Evolutionary conservation across 805 yeast genomes (phyloP), one percentile per base, ranked within the genome.

Genomic region (Saccharomyces paradoxus): DNA sequence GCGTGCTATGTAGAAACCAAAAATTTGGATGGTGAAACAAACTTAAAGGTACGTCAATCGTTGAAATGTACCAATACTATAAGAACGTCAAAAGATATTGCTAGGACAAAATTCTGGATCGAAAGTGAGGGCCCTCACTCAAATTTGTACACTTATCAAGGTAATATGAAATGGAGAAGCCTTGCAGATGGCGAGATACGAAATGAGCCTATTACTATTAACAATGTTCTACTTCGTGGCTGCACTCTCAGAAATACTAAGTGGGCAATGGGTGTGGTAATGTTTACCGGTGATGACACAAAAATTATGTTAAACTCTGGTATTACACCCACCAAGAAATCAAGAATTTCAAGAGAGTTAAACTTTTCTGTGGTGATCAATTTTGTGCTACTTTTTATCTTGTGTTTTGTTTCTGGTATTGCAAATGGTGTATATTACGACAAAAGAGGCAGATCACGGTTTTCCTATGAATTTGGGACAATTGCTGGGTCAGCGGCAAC

Each of bases 121-220:
- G 89, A 87, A 60, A 80, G 87, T 73, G 94, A 87, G 71, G 92
- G 90, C 7, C 95, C 95, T 14, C 89, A 87, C 68, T 79, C 90
- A 1, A 86, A 86, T 65, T 73, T 87, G 59, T 87, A 87, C 68
- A 77, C 83, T 46, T 87, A 86, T 63, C 87, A 86, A 66, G 95
- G 94, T 59, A 84, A 83, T 60, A 63, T 85, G 58, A 80, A 77
- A 59, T 81, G 78, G 74, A 63, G 72, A 50, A 79, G 78, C 49
- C 52, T 61, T 9, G 56, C 56, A 46, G 63, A 66, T 51, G 62
- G 61, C 31, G 68, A 63, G 50, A 55, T 61, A 53, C 66, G 55
- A 50, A 65, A 82, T 67, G 94, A 87, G 67, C 79, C 91, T 4
- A 78, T 84, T 14, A 82, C 83, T 2, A 82, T 84, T 62, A 84